These are phyloP conservation scores for Didymella lethalis DNA, from an alignment of 2,329 filamentous ascomycete genomes.

Conservation along the genomic window DNA sequence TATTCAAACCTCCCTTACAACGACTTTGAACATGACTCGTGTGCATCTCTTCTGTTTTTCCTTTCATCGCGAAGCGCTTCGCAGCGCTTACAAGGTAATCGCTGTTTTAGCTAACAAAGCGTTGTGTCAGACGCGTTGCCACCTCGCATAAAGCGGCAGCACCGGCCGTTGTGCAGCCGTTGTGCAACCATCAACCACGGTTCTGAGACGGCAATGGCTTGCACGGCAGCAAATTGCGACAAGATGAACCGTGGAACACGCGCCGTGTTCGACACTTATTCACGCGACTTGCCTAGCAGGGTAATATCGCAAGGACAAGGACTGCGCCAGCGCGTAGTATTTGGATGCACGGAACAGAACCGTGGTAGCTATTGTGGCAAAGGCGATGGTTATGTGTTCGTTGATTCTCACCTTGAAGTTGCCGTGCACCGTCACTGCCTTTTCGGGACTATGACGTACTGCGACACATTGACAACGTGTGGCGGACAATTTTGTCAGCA, in stretches of 20 bases:
- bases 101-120: conserved; percentile 8
- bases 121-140: conserved; percentile 10
- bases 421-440: conserved; percentile 9
- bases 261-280: conserved; percentile 30
- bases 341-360: conserved; percentile 9
- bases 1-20: background rate
- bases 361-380: conserved; percentile 10
- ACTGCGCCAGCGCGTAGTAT: conserved; percentile 1
- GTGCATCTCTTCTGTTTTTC: background rate
- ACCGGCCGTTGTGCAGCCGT: conserved; percentile 17
- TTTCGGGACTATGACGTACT: conserved; percentile 16
- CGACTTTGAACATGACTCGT: background rate
- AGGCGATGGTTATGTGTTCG: background rate
- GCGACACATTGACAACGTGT: conserved; percentile 4
- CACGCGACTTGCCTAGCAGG: conserved; percentile 23
- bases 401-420: conserved; percentile 1
- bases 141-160: conserved; percentile 19
- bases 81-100: background rate
- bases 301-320: conserved; percentile 20
- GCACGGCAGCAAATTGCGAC: conserved; percentile 21
- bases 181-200: conserved; percentile 19
- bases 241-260: conserved; percentile 33
- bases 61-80: background rate
- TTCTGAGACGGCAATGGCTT: conserved; percentile 21
- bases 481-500: conserved; percentile 1